phyloP scores from a whole-genome alignment of 306 rosid genomes.

The Vachellia pachyceras region DNA sequence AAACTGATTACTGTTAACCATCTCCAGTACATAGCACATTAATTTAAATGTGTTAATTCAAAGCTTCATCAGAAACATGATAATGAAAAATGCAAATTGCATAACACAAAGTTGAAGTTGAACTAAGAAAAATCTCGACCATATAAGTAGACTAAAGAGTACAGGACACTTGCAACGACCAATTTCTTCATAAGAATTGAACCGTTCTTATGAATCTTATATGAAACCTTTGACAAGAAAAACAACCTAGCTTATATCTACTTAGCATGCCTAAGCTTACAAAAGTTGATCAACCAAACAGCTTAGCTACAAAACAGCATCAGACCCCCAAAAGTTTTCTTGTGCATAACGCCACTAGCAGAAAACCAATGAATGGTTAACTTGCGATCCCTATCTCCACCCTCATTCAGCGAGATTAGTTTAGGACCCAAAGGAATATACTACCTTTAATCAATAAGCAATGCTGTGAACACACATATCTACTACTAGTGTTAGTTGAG shows the following conservation, averaged over 20 bases:
- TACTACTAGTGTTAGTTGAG: neutral
- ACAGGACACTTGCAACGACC: neutral
- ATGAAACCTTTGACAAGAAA: too few relatives aligned
- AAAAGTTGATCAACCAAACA: too few relatives aligned
- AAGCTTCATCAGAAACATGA: constrained; percentile 4
- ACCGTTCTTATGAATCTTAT: too few relatives aligned
- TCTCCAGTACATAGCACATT: neutral
- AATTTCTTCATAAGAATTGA: neutral
- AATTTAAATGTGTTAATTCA: neutral
- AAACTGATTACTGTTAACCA: neutral
- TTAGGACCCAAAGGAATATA: constrained; percentile 7
- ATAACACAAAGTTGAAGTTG: neutral
- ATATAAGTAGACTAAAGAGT: neutral
- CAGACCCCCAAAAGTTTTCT: neutral
- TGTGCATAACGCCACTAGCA: neutral
- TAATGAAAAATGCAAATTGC: neutral
- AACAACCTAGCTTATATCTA: too few relatives aligned
- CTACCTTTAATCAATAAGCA: neutral
- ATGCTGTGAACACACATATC: neutral
- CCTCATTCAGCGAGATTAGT: neutral
- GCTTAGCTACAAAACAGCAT: neutral
- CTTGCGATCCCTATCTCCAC: neutral
- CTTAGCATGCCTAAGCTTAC: too few relatives aligned
- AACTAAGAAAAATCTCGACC: neutral
- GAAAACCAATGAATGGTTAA: neutral